Percentiles rank a stretch among this genome's conserved stretches.
These are phyloP conservation scores for Didymella sp. DNA, from an alignment of 2,329 filamentous ascomycete genomes.

Conservation along the genomic window DNA sequence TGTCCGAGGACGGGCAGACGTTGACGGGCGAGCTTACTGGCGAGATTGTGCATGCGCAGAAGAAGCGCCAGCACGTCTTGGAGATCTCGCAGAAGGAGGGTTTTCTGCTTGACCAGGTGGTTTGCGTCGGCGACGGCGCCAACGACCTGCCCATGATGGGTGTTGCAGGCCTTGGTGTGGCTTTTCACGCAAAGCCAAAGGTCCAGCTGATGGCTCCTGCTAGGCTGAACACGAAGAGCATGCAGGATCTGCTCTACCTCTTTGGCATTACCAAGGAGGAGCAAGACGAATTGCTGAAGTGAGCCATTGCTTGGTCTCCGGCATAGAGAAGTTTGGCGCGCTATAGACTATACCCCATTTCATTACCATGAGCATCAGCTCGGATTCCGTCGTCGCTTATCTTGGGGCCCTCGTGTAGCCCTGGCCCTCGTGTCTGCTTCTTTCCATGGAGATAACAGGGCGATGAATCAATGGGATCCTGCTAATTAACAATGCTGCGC, in stretches of 20 bases:
- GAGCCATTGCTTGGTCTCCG: neutral
- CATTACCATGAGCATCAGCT: neutral
- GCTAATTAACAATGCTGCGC: neutral
- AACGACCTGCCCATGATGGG: slow-evolving; percentile 84
- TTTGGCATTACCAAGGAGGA: slow-evolving; percentile 75
- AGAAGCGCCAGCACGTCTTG: slow-evolving; percentile 74
- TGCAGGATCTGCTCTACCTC: slow-evolving; percentile 76
- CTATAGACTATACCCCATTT: slow-evolving; percentile 16
- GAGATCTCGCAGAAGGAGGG: slow-evolving; percentile 74
- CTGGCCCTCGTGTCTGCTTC: too few species aligned
- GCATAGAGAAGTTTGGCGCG: neutral
- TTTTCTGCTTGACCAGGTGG: slow-evolving; percentile 69
- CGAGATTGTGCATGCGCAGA: slow-evolving; percentile 76
- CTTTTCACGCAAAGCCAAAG: slow-evolving; percentile 83
- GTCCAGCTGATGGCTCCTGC: slow-evolving; percentile 80
- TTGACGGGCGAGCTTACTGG: slow-evolving; percentile 77
- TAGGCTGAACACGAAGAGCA: slow-evolving; percentile 71
- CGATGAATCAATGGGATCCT: too few species aligned
- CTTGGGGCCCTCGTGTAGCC: too few species aligned
- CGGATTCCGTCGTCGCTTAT: neutral
- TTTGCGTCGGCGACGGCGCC: slow-evolving; percentile 81
- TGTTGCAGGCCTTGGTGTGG: slow-evolving; percentile 76
- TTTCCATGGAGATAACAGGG: too few species aligned
- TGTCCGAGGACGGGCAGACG: slow-evolving; percentile 60
- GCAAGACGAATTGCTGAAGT: slow-evolving; percentile 58